A percentile compares a stretch with the other conserved stretches of the same genome.
These are phyloP conservation scores for Dichomitus squalens DNA, from an alignment of 1,284 basidiomycete species.

Conservation along the genomic window DNA sequence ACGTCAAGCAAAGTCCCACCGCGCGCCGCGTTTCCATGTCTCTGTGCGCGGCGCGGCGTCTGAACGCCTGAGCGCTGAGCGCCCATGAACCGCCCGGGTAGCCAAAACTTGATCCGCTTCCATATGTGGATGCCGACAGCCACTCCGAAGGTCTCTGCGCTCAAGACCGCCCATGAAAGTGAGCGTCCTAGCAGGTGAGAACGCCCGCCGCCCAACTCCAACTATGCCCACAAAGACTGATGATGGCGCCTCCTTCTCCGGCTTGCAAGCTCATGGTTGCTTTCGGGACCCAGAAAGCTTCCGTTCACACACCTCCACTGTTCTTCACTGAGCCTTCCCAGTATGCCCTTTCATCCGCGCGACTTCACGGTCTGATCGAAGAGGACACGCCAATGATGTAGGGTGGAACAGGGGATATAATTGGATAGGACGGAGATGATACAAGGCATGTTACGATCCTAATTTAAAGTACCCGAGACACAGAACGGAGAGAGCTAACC, in stretches of 20 bases:
- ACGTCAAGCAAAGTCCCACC: too few species aligned
- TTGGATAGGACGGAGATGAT: not conserved
- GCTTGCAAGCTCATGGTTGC: not conserved
- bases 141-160: not conserved
- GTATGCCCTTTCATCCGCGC: too few species aligned
- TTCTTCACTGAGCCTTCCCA: not conserved
- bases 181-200: not conserved
- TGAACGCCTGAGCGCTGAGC: not conserved
- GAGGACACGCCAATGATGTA: not conserved
- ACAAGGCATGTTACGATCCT: slow-evolving; percentile 8
- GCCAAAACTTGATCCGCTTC: slow-evolving; percentile 19
- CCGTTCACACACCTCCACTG: not conserved
- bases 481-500: slow-evolving; percentile 3
- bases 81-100: slow-evolving; percentile 16
- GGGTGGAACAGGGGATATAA: not conserved
- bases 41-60: not conserved
- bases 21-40: not conserved
- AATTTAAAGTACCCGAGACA: slow-evolving; percentile 2
- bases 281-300: not conserved
- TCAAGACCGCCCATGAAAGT: not conserved
- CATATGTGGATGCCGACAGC: slow-evolving; percentile 4
- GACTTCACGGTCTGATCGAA: not conserved
- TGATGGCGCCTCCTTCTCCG: not conserved
- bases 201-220: not conserved
- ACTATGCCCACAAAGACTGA: not conserved